Base-by-base conservation (phyloP, 352 stramenopile species). In the Blastocystis sp. region DNA sequence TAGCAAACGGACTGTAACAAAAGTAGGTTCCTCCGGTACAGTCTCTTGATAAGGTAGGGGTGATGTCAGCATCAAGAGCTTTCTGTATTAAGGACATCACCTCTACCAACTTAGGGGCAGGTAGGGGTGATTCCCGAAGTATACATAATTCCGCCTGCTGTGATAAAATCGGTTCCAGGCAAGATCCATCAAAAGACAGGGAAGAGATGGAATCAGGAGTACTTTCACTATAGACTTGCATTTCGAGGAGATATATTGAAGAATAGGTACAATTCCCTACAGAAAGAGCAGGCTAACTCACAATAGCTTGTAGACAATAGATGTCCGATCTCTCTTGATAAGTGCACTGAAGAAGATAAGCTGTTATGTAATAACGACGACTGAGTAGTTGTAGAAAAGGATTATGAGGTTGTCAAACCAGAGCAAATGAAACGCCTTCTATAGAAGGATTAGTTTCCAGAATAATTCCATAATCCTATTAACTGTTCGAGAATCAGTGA, bases 21-120 rank as follows among this genome's bases (percentile, higher is more conserved):
- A 92, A 93, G 58, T 95, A 95, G 6, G 94, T 92, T 0, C 93
- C 92, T 2, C 93, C 92, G 0, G 91, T 94, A 76, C 92, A 93
- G 87, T 94, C 92, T 11, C 57, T 51, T 24, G 5, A n/a, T 30
- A 70, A 40, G 7, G 15, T 40, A n/a, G 60, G 60, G 40, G n/a
- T 48, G 6, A 70, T 22, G 27, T 40, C 60, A n/a, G 33, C 24
- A n/a, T 70, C 60, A 4, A 70, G 24, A 33, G 60, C 60, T 15
- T 44, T 33, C 60, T 70, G 60, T 17, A 70, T 37, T 30, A 44
- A 37, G 3, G 56, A 62, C 3, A 62, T 62, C 56, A 13, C 56
- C 13, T 13, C 56, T 13, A 13, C 19, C 56, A 62, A 62, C 56
- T 62, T 62, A 7, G 56, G 56, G 3, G 15, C 56, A 17, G 56